Base-by-base conservation (phyloP, 1,139 yeast species). In the Spencermartinsiella ligniputridi region DNA sequence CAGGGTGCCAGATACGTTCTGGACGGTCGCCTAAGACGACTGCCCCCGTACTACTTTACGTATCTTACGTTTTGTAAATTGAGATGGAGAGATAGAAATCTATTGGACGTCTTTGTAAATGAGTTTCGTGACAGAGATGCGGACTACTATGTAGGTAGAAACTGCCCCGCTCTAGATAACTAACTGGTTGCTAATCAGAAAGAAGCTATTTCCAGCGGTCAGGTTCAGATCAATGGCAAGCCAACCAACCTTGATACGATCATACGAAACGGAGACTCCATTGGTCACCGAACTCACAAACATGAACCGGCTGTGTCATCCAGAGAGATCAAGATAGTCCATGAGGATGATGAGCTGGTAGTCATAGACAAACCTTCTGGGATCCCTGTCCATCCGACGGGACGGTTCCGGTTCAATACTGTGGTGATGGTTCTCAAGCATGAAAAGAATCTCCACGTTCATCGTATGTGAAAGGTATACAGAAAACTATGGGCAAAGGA, bases 381-480 rank as follows among this genome's bases (percentile, higher is more conserved):
- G 0, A 78, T 92, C 3, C 97, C 99, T 0, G 97, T 66, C n/a
- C 98, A 92, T 62, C 98, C 99, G 1, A 85, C 97, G 0, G 99
- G 98, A 0, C 70, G 97, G 47, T 92, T 82, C 66, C 71, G 95
- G 48, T 88, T 78, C 66, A 92, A 92, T 61, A 80, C 96, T 1
- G 78, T 90, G 13, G 87, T 95, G n/a, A 86, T 83, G 62, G 79
- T 88, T 16, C 66, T 90, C 51, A 81, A 84, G 60, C 79, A 78
- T 45, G 90, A 88, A 50, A 61, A 70, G 44, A 83, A 83, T 0
- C 70, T 72, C 38, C 66, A 69, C 1, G 92, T 81, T 0, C 95
- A 88, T 60, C 96, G 64, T 61, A 46, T 45, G 64, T 57, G 25
- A 6, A 19, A 24, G 13, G 24, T 20, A 45, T 42, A 61, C 53